Conservation (phyloP, 257 asterid genomes). For the Przewalskia tangutica region DNA sequence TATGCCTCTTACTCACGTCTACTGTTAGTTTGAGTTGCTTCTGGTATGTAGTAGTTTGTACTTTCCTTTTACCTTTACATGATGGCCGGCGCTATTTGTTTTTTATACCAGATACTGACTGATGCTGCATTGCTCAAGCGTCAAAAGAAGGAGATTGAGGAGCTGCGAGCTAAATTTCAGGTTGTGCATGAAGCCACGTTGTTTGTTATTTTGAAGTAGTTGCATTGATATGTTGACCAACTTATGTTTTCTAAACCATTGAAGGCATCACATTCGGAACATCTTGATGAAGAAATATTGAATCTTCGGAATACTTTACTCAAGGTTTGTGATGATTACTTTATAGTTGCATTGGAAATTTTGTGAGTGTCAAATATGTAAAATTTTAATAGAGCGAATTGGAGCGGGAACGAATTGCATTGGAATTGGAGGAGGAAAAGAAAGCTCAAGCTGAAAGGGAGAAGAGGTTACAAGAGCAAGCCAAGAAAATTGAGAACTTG, state of each 20-base stretch:
- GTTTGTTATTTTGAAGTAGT: slow-evolving; percentile 9
- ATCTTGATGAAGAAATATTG: slow-evolving; percentile 71
- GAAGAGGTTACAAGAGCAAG: slow-evolving; percentile 81
- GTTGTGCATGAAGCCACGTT: slow-evolving; percentile 22
- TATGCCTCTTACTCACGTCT: not conserved
- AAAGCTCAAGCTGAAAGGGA: slow-evolving; percentile 93
- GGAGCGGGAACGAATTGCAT: slow-evolving; percentile 94
- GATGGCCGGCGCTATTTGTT: not conserved
- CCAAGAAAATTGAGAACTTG: slow-evolving; percentile 77
- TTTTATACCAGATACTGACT: slow-evolving; percentile 58
- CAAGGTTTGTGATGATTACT: slow-evolving; percentile 40
- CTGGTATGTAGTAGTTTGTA: not conserved
- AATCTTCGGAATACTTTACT: slow-evolving; percentile 86
- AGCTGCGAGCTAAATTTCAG: slow-evolving; percentile 84
- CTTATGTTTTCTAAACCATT: slow-evolving; percentile 16
- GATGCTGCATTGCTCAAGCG: slow-evolving; percentile 98
- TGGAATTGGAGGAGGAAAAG: slow-evolving; percentile 93
- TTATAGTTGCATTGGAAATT: not conserved
- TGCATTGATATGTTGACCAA: slow-evolving; percentile 13
- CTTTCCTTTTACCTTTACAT: not conserved
- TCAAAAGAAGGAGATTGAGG: slow-evolving; percentile 93
- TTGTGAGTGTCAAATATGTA: not conserved
- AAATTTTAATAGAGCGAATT: slow-evolving; percentile 54
- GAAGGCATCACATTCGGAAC: slow-evolving; percentile 82
- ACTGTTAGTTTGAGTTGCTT: not conserved